Evolutionary conservation across 1,139 yeast species (phyloP).

Genomic region (Protomyces lactucae-debilis): DNA sequence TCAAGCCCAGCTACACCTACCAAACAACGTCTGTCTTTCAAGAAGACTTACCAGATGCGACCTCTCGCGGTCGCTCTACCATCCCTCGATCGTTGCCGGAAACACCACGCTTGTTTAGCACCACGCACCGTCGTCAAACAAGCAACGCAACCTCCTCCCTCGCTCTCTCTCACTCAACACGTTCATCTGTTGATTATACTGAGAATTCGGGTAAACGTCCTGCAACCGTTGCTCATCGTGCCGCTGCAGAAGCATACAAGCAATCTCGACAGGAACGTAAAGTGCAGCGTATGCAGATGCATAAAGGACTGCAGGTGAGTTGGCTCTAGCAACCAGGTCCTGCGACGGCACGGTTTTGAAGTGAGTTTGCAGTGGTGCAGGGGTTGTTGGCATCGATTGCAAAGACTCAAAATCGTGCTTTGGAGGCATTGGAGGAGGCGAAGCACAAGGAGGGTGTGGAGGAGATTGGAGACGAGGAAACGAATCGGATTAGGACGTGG

Average conservation of each 20-base stretch:
- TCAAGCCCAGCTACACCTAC: background rate
- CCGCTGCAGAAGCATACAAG: constrained; percentile 43
- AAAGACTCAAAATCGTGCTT: background rate
- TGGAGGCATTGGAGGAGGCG: background rate
- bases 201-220: background rate
- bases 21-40: background rate
- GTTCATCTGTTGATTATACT: background rate
- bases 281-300: constrained; percentile 8
- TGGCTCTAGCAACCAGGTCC: background rate
- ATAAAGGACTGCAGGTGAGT: background rate
- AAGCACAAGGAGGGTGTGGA: background rate
- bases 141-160: background rate
- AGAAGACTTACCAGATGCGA: background rate
- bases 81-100: background rate
- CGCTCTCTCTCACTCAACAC: background rate
- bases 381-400: background rate
- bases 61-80: background rate
- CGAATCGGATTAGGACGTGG: background rate
- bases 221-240: constrained; percentile 48
- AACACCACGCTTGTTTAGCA: background rate
- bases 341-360: background rate
- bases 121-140: background rate
- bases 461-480: background rate
- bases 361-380: background rate
- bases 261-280: constrained; percentile 8